These are phyloP conservation scores for Fusarium clavum DNA, from an alignment of 2,329 filamentous ascomycete species.

Conservation along the genomic window DNA sequence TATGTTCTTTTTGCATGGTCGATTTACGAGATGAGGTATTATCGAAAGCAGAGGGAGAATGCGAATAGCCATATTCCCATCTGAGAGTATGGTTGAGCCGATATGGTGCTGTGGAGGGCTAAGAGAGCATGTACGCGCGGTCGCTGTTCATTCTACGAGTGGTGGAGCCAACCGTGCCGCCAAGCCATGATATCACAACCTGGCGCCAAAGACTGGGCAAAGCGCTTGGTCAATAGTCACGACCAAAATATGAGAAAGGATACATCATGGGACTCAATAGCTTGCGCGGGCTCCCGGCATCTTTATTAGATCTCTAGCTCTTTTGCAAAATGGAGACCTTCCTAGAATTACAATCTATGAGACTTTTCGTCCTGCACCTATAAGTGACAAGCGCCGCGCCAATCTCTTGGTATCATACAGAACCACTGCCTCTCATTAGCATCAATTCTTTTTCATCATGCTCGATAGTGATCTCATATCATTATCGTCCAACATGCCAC, in stretches of 20 bases:
- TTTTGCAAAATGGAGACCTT: constrained; percentile 2
- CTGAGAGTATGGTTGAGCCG: neutral
- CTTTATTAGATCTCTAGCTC: neutral
- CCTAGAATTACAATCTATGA: neutral
- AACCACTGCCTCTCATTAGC: neutral
- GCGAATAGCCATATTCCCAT: constrained; percentile 37
- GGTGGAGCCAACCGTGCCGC: neutral
- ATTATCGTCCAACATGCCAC: neutral
- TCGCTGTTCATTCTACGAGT: neutral
- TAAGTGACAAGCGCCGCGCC: neutral
- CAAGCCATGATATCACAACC: neutral
- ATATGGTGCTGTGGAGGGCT: neutral
- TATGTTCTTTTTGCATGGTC: constrained; percentile 39
- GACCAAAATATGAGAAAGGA: neutral
- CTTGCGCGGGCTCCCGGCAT: neutral
- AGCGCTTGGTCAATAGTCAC: neutral
- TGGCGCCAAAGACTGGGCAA: neutral
- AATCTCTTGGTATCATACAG: constrained; percentile 18
- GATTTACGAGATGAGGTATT: constrained; percentile 22
- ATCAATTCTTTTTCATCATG: neutral
- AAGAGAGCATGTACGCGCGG: neutral
- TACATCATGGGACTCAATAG: neutral
- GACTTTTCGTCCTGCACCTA: neutral
- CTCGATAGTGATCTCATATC: neutral
- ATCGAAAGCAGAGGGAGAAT: constrained; percentile 19